Percentiles rank a stretch among this genome's conserved stretches.
Evolutionary conservation across 352 stramenopile species (phyloP).

Genomic region (Globisporangium megalacanthum): DNA sequence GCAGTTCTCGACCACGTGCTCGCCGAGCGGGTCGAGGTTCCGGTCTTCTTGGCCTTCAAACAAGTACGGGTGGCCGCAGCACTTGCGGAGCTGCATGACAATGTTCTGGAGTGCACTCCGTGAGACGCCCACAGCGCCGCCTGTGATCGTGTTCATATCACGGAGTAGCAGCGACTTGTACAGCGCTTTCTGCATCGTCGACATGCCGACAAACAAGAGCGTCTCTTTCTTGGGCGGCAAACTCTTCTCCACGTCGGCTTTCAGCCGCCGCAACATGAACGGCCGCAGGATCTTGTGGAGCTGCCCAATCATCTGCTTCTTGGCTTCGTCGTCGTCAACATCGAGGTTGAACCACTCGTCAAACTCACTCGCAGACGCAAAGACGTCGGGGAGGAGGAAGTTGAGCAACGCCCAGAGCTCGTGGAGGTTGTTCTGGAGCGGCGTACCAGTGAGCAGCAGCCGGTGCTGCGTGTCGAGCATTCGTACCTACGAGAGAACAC

Average conservation of each 20-base stretch:
- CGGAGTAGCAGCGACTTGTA: conserved; percentile 96
- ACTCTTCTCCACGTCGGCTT: conserved; percentile 98
- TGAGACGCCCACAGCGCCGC: conserved; percentile 55
- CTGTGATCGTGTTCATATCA: conserved; percentile 91
- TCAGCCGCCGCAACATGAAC: conserved; percentile 97
- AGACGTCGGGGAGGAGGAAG: conserved; percentile 93
- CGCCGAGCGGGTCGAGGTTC: conserved; percentile 90
- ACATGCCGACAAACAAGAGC: conserved; percentile 89
- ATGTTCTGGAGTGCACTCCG: conserved; percentile 83
- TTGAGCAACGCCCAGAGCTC: conserved; percentile 94
- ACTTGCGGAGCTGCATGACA: conserved; percentile 87
- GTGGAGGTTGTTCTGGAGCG: conserved; percentile 94
- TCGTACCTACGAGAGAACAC: conserved; percentile 16
- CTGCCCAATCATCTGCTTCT: conserved; percentile 88
- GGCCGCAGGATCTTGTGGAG: conserved; percentile 87
- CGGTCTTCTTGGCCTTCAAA: conserved; percentile 95
- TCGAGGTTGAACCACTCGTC: conserved; percentile 89
- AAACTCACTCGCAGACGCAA: conserved; percentile 84
- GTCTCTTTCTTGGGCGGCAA: conserved; percentile 98
- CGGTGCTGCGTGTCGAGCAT: conserved; percentile 83
- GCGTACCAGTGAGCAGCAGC: conserved; percentile 92
- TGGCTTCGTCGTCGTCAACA: conserved; percentile 83
- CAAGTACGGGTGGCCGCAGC: conserved; percentile 90
- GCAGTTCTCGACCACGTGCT: conserved; percentile 96
- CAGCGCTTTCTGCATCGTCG: conserved; percentile 92